These are phyloP conservation scores for Penicillium frequentans DNA, from an alignment of 2,329 filamentous ascomycete genomes.

Conservation along the genomic window DNA sequence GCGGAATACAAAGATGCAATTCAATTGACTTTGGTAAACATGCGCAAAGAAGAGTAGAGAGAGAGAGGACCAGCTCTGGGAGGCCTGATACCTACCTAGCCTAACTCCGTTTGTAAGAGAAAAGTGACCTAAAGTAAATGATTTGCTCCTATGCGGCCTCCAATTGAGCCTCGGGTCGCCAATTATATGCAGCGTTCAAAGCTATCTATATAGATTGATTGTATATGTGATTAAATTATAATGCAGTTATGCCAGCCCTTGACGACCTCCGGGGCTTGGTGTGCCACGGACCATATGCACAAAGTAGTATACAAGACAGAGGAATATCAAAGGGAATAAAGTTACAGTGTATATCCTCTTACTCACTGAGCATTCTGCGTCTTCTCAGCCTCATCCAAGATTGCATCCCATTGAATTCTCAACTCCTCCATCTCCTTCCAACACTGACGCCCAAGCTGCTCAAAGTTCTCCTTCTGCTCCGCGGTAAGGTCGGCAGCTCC, in stretches of 20 bases:
- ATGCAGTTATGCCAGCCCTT: neutral
- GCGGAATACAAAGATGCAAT: slow-evolving; percentile 19
- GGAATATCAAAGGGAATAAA: neutral
- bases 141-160: no score
- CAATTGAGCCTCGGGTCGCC: no score
- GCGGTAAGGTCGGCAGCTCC: slow-evolving; percentile 58
- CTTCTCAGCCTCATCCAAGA: slow-evolving; percentile 38
- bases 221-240: neutral
- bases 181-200: neutral
- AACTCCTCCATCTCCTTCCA: slow-evolving; percentile 47
- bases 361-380: neutral
- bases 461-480: slow-evolving; percentile 39
- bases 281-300: neutral
- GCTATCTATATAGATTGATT: neutral
- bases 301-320: neutral
- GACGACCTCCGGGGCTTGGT: neutral
- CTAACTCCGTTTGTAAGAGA: no score
- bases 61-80: no score
- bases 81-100: no score
- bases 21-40: neutral
- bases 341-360: neutral
- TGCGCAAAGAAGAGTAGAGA: neutral
- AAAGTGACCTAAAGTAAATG: no score
- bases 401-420: slow-evolving; percentile 39
- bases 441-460: slow-evolving; percentile 41